Conservation (phyloP, 805 yeast species). For the Lachancea dasiensis region DNA sequence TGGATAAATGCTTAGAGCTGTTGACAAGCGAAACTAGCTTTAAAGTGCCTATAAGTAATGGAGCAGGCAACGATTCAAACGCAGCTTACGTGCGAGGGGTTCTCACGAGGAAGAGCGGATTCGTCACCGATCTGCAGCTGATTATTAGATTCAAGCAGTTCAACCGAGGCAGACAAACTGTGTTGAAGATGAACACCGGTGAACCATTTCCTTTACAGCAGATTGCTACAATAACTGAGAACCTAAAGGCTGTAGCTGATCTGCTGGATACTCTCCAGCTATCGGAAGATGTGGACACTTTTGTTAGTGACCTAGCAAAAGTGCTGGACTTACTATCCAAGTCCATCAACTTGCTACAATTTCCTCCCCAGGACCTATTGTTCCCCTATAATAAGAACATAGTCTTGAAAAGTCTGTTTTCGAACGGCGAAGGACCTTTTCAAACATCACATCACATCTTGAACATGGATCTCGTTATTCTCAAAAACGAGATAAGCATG, state of each 20-base stretch:
- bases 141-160: constrained; percentile 32
- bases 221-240: constrained; percentile 30
- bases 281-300: constrained; percentile 34
- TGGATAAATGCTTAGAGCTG: constrained; percentile 37
- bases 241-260: constrained; percentile 16
- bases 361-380: constrained; percentile 47
- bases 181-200: constrained; percentile 35
- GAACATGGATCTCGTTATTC: constrained; percentile 51
- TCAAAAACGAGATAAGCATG: constrained; percentile 56
- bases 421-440: constrained; percentile 21
- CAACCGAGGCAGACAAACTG: constrained; percentile 39
- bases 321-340: constrained; percentile 18
- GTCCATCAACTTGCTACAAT: constrained; percentile 34
- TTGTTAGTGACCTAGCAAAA: constrained; percentile 19
- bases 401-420: constrained; percentile 43
- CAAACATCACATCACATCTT: constrained; percentile 34
- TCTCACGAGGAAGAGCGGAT: constrained; percentile 48
- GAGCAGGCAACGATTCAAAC: constrained; percentile 10
- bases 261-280: constrained; percentile 40
- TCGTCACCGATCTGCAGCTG: constrained; percentile 44
- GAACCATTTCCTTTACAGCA: constrained; percentile 39
- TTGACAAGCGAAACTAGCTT: constrained; percentile 38
- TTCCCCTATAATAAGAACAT: constrained; percentile 51
- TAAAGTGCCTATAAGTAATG: constrained; percentile 45
- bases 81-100: constrained; percentile 47